A percentile compares a stretch with the other conserved stretches of the same genome.
phyloP scores from a whole-genome alignment of 176 grass and related monocot genomes.

The Ananas comosus region DNA sequence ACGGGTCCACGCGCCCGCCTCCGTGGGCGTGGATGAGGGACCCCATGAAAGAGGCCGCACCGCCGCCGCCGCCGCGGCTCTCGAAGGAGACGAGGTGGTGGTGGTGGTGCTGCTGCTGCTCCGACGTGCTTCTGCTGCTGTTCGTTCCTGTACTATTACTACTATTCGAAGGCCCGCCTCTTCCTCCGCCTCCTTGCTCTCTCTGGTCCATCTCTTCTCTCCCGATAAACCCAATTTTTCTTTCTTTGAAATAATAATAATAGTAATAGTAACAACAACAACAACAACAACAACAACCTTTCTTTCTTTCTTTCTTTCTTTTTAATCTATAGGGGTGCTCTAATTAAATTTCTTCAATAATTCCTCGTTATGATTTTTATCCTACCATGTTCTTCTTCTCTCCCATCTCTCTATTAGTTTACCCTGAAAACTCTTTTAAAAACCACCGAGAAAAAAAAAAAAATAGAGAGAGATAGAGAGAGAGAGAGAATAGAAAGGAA shows the following conservation, averaged over 20 bases:
- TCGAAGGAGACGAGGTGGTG: slow-evolving; percentile 59
- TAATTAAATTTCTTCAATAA: too few species aligned
- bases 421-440: not conserved
- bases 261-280: too few species aligned
- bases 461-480: slow-evolving; percentile 3
- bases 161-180: slow-evolving; percentile 44
- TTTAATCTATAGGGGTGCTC: too few species aligned
- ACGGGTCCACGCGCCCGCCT: slow-evolving; percentile 8
- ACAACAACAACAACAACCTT: too few species aligned
- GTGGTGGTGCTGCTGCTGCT: slow-evolving; percentile 36
- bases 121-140: slow-evolving; percentile 79
- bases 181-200: slow-evolving; percentile 29
- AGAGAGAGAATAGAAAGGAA: not conserved
- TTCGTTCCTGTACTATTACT: slow-evolving; percentile 82
- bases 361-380: not conserved
- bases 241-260: too few species aligned
- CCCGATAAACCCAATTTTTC: not conserved
- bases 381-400: not conserved
- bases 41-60: slow-evolving; percentile 55
- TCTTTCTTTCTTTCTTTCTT: too few species aligned
- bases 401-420: too few species aligned
- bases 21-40: slow-evolving; percentile 38
- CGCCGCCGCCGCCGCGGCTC: slow-evolving; percentile 9
- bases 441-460: not conserved
- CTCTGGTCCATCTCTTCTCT: not conserved